These are phyloP conservation scores for Carex pumila DNA, from an alignment of 176 grass and related monocot species.

Conservation along the genomic window DNA sequence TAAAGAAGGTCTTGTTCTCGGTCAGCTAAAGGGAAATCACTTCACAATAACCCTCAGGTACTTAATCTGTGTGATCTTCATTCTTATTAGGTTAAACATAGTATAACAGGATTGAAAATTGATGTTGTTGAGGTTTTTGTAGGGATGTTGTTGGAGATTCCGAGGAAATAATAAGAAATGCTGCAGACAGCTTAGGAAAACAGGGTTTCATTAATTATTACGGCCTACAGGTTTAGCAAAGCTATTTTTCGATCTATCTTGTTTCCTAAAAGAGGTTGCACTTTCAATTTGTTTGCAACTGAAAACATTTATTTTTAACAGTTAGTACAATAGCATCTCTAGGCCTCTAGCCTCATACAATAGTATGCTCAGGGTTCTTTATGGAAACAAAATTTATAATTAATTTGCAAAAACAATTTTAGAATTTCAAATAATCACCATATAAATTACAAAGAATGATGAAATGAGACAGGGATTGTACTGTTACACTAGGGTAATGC, in stretches of 20 bases:
- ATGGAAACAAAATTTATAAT: neutral
- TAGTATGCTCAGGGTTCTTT: neutral
- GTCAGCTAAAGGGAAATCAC: slow-evolving; percentile 70
- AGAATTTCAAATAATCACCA: neutral
- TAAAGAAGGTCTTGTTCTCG: slow-evolving; percentile 92
- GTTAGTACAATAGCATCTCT: neutral
- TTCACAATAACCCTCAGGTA: slow-evolving; percentile 98
- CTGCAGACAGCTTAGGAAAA: slow-evolving; percentile 60
- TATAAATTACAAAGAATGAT: neutral
- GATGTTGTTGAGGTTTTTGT: slow-evolving; percentile 28
- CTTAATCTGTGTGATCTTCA: neutral
- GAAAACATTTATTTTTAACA: neutral
- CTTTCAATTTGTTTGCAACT: neutral
- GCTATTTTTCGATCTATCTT: neutral
- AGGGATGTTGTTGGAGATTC: slow-evolving; percentile 77
- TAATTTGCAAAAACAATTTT: neutral
- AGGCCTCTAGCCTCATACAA: neutral
- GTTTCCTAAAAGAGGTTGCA: neutral
- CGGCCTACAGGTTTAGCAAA: slow-evolving; percentile 69
- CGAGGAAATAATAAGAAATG: slow-evolving; percentile 63
- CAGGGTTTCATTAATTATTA: slow-evolving; percentile 97
- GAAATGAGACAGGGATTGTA: neutral
- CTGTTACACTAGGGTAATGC: neutral
- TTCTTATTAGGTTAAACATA: slow-evolving; percentile 20
- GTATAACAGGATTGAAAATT: slow-evolving; percentile 15